Conservation (phyloP, 2,329 filamentous ascomycete genomes). For the Penicillium corylophilum region DNA sequence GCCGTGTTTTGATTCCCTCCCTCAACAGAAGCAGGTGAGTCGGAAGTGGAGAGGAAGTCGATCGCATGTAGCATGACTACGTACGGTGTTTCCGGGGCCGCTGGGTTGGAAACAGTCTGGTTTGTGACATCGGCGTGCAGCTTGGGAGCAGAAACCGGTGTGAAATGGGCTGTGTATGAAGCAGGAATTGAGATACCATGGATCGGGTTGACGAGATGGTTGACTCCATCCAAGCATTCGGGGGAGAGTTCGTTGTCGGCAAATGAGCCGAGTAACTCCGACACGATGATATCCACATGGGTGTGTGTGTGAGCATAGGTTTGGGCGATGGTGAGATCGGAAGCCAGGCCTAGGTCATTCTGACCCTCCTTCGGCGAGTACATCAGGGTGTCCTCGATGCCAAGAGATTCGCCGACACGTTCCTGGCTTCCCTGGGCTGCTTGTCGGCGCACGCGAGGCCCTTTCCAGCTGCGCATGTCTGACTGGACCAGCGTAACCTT, state of each 20-base stretch:
- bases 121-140: conserved; percentile 76
- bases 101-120: conserved; percentile 61
- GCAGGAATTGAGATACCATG: conserved; percentile 91
- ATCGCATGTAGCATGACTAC: conserved; percentile 90
- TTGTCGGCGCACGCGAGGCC: conserved; percentile 53
- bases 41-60: conserved; percentile 76
- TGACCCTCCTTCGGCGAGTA: conserved; percentile 18
- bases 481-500: conserved; percentile 87
- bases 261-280: conserved; percentile 88
- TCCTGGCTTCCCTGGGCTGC: conserved; percentile 16
- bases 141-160: conserved; percentile 85
- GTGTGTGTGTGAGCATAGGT: conserved; percentile 23
- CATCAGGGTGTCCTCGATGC: conserved; percentile 29
- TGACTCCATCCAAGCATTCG: conserved; percentile 93
- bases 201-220: conserved; percentile 75
- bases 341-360: conserved; percentile 42
- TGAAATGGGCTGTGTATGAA: conserved; percentile 89
- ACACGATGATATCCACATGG: conserved; percentile 82
- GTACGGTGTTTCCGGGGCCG: conserved; percentile 86
- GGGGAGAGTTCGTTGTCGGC: conserved; percentile 96
- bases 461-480: conserved; percentile 96
- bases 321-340: conserved; percentile 48
- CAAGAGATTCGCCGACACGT: conserved; percentile 36
- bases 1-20: conserved; percentile 20
- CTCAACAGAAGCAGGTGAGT: conserved; percentile 39